Conservation (phyloP, 345 rosid species). For the Adansonia digitata region DNA sequence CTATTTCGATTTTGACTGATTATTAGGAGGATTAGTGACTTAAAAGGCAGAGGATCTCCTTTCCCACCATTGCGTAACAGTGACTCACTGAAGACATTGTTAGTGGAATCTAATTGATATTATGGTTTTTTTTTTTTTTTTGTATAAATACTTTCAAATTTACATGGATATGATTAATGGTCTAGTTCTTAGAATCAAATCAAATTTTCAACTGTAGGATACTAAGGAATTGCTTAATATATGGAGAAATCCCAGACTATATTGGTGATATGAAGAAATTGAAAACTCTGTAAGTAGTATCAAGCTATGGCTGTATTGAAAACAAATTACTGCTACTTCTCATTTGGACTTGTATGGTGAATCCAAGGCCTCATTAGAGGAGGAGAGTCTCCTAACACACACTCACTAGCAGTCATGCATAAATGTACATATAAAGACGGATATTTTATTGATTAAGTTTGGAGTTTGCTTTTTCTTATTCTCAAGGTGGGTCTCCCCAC, state of each 20-base stretch:
- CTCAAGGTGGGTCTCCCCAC: neutral
- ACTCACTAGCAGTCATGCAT: neutral
- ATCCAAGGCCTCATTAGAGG: too few species aligned
- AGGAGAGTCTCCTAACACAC: too few species aligned
- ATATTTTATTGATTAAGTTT: neutral
- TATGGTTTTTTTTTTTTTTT: neutral
- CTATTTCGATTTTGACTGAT: conserved; percentile 10
- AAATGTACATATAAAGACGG: neutral
- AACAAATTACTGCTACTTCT: neutral
- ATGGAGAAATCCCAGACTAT: conserved; percentile 57
- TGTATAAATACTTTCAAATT: neutral
- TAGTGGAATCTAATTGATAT: conserved; percentile 30
- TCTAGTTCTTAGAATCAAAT: neutral
- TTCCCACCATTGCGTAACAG: conserved; percentile 52
- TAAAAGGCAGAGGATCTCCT: conserved; percentile 48
- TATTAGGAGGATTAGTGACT: conserved; percentile 72
- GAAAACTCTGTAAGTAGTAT: conserved; percentile 61
- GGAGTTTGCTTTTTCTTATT: neutral
- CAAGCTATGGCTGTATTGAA: neutral
- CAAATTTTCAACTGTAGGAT: conserved; percentile 39
- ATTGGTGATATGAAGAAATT: conserved; percentile 53
- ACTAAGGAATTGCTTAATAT: conserved; percentile 55
- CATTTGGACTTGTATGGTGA: neutral
- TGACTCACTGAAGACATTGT: conserved; percentile 68
- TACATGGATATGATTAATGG: neutral